A percentile compares a stretch with the other conserved stretches of the same genome.
Evolutionary conservation across 73 alveolate genomes (phyloP).

Genomic region (Chromera velia): DNA sequence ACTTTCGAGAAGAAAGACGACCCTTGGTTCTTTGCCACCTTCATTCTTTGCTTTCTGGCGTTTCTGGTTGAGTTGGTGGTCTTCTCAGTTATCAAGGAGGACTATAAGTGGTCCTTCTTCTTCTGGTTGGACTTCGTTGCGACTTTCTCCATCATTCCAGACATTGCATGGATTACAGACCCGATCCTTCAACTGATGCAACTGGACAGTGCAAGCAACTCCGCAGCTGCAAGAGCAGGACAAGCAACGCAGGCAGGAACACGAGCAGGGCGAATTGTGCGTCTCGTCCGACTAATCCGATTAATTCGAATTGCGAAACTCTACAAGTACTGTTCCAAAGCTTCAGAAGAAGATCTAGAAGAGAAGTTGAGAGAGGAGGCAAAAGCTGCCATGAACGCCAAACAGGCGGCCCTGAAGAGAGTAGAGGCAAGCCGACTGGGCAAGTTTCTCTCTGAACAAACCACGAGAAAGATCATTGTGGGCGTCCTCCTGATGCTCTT

Average conservation of each 20-base stretch:
- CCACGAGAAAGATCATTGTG: constrained; percentile 65
- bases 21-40: background rate
- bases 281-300: constrained; percentile 60
- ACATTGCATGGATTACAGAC: background rate
- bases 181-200: background rate
- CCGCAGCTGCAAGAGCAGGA: background rate
- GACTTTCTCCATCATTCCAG: constrained; percentile 68
- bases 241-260: constrained; percentile 16
- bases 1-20: background rate
- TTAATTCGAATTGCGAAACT: constrained; percentile 68
- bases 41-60: background rate
- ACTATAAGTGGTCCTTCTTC: constrained; percentile 68
- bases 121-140: constrained; percentile 83
- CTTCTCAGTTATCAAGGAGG: constrained; percentile 38
- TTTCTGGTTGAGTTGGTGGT: constrained; percentile 30
- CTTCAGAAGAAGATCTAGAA: constrained; percentile 65
- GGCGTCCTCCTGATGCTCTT: constrained; percentile 71
- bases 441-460: constrained; percentile 64
- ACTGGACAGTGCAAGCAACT: background rate
- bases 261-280: constrained; percentile 41
- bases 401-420: constrained; percentile 67
- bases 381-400: constrained; percentile 57
- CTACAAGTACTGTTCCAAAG: constrained; percentile 64
- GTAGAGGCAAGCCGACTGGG: constrained; percentile 63
- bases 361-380: constrained; percentile 59